Evolutionary conservation across 805 yeast species (phyloP).

Genomic region (Komagataella phaffii): DNA sequence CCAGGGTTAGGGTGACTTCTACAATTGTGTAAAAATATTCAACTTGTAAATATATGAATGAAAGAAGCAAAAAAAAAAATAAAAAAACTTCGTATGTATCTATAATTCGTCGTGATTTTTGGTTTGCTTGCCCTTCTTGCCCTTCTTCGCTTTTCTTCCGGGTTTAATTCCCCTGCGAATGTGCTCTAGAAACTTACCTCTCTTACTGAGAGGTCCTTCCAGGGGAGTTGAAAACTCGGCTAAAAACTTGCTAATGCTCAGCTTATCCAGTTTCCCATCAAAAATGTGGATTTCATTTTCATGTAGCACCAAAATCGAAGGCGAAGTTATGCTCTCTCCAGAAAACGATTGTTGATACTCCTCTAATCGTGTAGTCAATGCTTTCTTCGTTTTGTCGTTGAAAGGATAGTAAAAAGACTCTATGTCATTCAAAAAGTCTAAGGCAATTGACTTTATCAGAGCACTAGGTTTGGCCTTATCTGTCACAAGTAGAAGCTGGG

Average conservation of each 20-base stretch:
- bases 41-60: background rate
- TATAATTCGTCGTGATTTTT: background rate
- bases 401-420: slow-evolving; percentile 32
- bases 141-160: background rate
- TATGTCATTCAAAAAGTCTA: slow-evolving; percentile 44
- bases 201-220: slow-evolving; percentile 20
- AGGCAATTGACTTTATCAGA: slow-evolving; percentile 48
- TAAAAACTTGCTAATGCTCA: slow-evolving; percentile 17
- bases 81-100: background rate
- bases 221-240: slow-evolving; percentile 15
- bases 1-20: slow-evolving; percentile 17
- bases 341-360: slow-evolving; percentile 11
- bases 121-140: background rate
- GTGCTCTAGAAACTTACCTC: slow-evolving; percentile 4
- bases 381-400: slow-evolving; percentile 6
- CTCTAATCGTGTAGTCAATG: background rate
- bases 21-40: slow-evolving; percentile 4
- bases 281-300: slow-evolving; percentile 10
- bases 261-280: slow-evolving; percentile 18
- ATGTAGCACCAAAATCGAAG: slow-evolving; percentile 9
- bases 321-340: slow-evolving; percentile 7
- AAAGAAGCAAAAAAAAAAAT: too few relatives aligned
- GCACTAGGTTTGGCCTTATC: slow-evolving; percentile 36
- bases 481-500: slow-evolving; percentile 40
- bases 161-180: background rate